Evolutionary conservation across 148 eudicot genomes (phyloP).

Genomic region (Drosera capensis): DNA sequence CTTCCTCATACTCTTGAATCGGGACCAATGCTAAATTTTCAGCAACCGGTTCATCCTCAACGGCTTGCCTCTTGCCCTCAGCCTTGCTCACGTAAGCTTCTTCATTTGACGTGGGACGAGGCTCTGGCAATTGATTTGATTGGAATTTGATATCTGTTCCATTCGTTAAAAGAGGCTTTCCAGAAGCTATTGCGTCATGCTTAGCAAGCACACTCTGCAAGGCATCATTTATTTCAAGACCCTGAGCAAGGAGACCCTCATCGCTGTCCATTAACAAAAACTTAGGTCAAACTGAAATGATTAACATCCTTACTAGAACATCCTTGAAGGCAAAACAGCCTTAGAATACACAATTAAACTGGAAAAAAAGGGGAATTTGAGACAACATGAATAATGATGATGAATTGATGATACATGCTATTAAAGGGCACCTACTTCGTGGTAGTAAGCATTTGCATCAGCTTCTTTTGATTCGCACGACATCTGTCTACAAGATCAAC

Average conservation of each 20-base stretch:
- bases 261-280: constrained; percentile 36
- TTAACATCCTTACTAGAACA: too few relatives aligned
- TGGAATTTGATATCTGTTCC: constrained; percentile 12
- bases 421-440: constrained; percentile 38
- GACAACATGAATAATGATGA: background rate
- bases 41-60: constrained; percentile 12
- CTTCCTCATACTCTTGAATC: constrained; percentile 36
- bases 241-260: constrained; percentile 76
- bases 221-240: constrained; percentile 80
- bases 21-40: constrained; percentile 10
- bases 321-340: background rate
- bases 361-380: too few relatives aligned
- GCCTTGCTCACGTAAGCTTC: constrained; percentile 13
- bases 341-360: background rate
- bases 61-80: constrained; percentile 10
- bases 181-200: constrained; percentile 87
- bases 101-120: constrained; percentile 19
- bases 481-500: constrained; percentile 79
- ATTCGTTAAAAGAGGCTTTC: constrained; percentile 52
- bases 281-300: background rate
- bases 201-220: constrained; percentile 74
- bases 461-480: constrained; percentile 80
- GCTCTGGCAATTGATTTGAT: constrained; percentile 9
- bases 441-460: constrained; percentile 71
- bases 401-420: background rate